phyloP scores from a whole-genome alignment of 179 eudicot genomes.

The Actinidia arguta region DNA sequence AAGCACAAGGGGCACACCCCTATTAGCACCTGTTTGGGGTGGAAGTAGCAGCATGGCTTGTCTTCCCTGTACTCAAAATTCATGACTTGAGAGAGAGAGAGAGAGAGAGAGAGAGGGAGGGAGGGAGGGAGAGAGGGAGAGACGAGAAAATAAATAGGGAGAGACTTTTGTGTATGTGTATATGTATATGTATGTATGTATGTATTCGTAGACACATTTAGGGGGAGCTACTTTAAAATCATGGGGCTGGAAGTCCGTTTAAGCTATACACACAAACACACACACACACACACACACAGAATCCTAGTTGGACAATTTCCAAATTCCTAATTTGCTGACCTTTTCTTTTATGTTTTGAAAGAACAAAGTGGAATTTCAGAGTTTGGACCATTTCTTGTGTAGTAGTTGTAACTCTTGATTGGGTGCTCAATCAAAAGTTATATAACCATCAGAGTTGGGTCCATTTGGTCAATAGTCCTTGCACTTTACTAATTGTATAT shows the following conservation, averaged over 20 bases:
- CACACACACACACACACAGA: too few relatives aligned
- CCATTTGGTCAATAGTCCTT: too few relatives aligned
- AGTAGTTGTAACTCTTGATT: too few relatives aligned
- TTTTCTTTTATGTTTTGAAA: not conserved
- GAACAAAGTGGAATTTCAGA: too few relatives aligned
- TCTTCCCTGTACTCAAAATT: conserved; percentile 18
- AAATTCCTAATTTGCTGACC: not conserved
- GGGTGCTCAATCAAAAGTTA: too few relatives aligned
- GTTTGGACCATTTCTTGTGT: too few relatives aligned
- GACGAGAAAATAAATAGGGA: not conserved
- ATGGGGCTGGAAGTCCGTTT: conserved; percentile 6
- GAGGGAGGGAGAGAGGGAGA: not conserved
- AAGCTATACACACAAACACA: not conserved
- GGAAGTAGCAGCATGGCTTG: conserved; percentile 40
- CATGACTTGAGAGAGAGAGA: conserved; percentile 9
- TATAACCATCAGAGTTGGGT: too few relatives aligned
- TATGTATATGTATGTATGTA: not conserved
- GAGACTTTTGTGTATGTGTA: not conserved
- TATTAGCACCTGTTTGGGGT: conserved; percentile 37
- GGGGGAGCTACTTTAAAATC: not conserved
- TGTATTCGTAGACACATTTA: not conserved
- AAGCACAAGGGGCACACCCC: conserved; percentile 69
- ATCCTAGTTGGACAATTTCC: conserved; percentile 3
- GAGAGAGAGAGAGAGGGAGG: not conserved
- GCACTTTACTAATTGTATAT: too few relatives aligned